These are phyloP conservation scores for Neonectria faginata DNA, from an alignment of 2,329 filamentous ascomycete genomes.

Conservation along the genomic window DNA sequence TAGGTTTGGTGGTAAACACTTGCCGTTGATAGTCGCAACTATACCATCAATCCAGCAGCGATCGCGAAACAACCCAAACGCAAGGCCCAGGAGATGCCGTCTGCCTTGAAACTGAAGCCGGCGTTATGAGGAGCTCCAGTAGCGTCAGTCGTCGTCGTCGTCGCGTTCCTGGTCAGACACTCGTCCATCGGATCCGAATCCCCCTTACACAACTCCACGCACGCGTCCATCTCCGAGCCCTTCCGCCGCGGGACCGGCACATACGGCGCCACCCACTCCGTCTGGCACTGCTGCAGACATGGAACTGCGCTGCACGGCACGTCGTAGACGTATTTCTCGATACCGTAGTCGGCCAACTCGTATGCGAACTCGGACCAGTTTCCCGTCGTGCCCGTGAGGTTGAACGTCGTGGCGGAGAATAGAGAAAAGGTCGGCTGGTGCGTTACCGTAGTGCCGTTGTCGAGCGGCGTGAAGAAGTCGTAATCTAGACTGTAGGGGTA, in stretches of 20 bases:
- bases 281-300: conserved; percentile 18
- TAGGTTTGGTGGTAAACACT: background rate
- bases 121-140: background rate
- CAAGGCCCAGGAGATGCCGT: background rate
- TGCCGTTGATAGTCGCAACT: background rate
- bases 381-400: conserved; percentile 9
- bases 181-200: conserved; percentile 8
- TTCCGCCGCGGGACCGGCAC: conserved; percentile 1
- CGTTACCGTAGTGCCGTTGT: background rate
- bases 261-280: conserved; percentile 8
- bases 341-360: conserved; percentile 6
- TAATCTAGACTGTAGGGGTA: conserved; percentile 4
- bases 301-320: conserved; percentile 15
- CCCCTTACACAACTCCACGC: conserved; percentile 4
- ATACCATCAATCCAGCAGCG: background rate
- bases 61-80: conserved; percentile 1
- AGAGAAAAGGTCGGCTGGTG: background rate
- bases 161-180: conserved; percentile 12
- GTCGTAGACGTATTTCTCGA: background rate
- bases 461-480: background rate
- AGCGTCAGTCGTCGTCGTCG: background rate
- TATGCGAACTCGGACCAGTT: conserved; percentile 11
- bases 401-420: background rate
- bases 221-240: conserved; percentile 14
- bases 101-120: background rate